Base-by-base conservation (phyloP, 2,329 filamentous ascomycete species). In the Cladorrhinum sp. region DNA sequence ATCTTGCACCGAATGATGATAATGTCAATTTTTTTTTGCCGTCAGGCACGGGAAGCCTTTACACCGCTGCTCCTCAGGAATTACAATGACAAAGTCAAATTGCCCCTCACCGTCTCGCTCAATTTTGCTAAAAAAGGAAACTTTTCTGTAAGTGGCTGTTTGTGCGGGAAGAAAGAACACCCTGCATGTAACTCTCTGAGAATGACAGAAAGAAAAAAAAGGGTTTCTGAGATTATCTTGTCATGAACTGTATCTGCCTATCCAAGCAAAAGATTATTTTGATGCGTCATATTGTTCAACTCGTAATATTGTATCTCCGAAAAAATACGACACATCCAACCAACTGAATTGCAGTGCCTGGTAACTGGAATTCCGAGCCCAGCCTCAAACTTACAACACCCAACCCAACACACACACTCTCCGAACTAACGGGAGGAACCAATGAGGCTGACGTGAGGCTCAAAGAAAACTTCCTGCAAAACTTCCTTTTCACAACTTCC, bases 101-200 rank as follows among this genome's bases (percentile, higher is more conserved):
- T 36, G 2, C 32, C 32, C n/a, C n/a, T n/a, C n/a, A n/a, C n/a
- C n/a, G n/a, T n/a, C n/a, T n/a, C n/a, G n/a, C n/a, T n/a, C n/a
- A n/a, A n/a, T n/a, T n/a, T n/a, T n/a, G n/a, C 52, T 29, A 27
- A 25, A 56, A 56, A 29, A 36, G 24, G 38, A 56, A 56, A 23
- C 38, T 38, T 38, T 56, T 20, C 29, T 56, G 38, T 56, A 56
- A 56, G 53, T 56, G 53, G 32, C 32, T 22, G 5, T 12, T 55
- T 23, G 41, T 13, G 25, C 41, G 32, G 25, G 23, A 22, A 24
- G 9, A 41, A 56, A 56, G n/a, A 29, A 49, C 20, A n/a, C 23
- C 38, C 24, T 32, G 50, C 50, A 24, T 29, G 29, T 18, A 10
- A 12, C 9, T 6, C 18, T 55, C 27, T 6, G 20, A 55, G n/a